phyloP scores from a whole-genome alignment of 2,329 filamentous ascomycete genomes.

The Talaromyces sp. region DNA sequence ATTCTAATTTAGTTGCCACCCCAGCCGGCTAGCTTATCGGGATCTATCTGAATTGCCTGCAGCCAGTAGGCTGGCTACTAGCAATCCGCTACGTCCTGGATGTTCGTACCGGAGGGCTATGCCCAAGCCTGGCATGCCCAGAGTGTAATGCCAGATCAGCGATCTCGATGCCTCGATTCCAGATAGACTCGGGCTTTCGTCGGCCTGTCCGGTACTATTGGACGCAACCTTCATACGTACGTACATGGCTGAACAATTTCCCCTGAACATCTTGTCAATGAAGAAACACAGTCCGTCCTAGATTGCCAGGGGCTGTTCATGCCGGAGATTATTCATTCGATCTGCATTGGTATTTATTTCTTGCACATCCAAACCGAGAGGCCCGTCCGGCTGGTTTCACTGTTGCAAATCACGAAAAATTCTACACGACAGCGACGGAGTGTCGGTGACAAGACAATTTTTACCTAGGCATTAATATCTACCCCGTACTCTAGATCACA shows the following conservation, averaged over 20 bases:
- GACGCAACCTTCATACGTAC: background rate
- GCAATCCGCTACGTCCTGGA: background rate
- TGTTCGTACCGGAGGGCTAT: background rate
- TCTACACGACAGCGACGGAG: background rate
- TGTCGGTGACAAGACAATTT: background rate
- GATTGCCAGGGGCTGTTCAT: background rate
- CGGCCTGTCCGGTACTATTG: background rate
- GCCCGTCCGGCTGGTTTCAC: background rate
- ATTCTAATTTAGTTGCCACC: constrained; percentile 12
- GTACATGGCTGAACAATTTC: background rate
- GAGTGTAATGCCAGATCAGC: background rate
- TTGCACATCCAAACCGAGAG: background rate
- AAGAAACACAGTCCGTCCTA: background rate
- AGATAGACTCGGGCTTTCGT: background rate
- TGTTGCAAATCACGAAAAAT: background rate
- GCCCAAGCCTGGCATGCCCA: background rate
- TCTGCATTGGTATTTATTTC: background rate
- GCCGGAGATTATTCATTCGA: constrained; percentile 10
- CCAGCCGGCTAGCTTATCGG: constrained; percentile 6
- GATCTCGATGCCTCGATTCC: background rate
- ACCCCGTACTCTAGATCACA: background rate
- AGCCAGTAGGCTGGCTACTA: background rate
- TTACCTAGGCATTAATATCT: background rate
- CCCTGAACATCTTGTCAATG: background rate
- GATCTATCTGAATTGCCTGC: constrained; percentile 5